Base-by-base conservation (phyloP, 1,139 yeast genomes). In the Lipomyces yarrowii region DNA sequence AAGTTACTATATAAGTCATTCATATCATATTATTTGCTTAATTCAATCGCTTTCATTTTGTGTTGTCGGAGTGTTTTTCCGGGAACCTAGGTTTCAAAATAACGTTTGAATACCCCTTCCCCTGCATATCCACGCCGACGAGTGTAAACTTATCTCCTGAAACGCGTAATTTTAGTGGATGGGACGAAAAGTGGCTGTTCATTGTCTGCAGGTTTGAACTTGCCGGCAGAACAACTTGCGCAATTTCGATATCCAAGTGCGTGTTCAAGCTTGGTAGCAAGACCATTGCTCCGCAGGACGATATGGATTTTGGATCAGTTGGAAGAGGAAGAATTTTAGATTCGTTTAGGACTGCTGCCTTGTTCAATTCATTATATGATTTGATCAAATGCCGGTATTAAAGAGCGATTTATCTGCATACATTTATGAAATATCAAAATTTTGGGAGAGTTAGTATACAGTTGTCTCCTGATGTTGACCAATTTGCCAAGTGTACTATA, bases 131-230 rank as follows among this genome's bases (percentile, higher is more conserved):
- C 3, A 42, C 48, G 23, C 48, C 8, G 10, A n/a, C 21, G 11
- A 15, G 15, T 37, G 3, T 11, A 10, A 21, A 13, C 6, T 8
- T 42, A n/a, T n/a, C 48, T 42, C 48, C 13, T 42, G 48, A 42
- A 42, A 21, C 48, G 48, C 8, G 23, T 18, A 7, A 26, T 26
- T 26, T 26, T n/a, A n/a, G n/a, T n/a, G n/a, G n/a, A n/a, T 92
- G 97, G 97, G 96, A 91, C 77, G 80, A 84, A 51, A 92, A 92
- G 77, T 91, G 97, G 97, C 73, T 93, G 18, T 91, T 86, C 75
- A 85, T 90, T 18, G 72, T 90, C 59, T 85, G 90, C 42, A 83
- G 86, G 72, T 90, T 91, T 73, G 83, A 83, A 60, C 79, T 82
- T 59, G 80, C 79, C 33, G 72, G 72, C 55, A 78, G 77, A 80